Evolutionary conservation across 306 rosid genomes (phyloP).

Genomic region (Acacia confusa): DNA sequence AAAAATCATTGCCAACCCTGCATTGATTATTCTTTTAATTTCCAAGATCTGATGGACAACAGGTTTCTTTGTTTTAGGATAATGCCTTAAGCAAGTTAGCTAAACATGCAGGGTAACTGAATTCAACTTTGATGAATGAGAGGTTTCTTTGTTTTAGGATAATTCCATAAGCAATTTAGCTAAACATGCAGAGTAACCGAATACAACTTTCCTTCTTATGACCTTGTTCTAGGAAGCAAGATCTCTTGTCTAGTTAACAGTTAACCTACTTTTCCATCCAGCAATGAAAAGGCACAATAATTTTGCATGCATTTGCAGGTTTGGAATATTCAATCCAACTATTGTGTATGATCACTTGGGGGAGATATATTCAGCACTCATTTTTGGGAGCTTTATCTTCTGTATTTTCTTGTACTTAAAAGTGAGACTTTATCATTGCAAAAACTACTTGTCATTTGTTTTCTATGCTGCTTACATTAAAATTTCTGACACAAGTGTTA

Average conservation of each 20-base stretch:
- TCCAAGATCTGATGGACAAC: background rate
- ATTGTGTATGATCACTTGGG: constrained; percentile 91
- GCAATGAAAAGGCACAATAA: background rate
- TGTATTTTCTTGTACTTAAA: constrained; percentile 85
- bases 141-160: constrained; percentile 10
- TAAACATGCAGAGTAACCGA: background rate
- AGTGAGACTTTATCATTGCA: constrained; percentile 51
- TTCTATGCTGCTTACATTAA: constrained; percentile 11
- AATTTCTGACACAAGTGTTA: constrained; percentile 34
- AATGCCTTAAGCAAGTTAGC: constrained; percentile 2
- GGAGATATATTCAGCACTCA: constrained; percentile 87
- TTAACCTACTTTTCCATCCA: background rate
- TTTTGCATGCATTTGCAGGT: constrained; percentile 59
- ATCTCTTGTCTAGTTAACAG: background rate
- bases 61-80: constrained; percentile 5
- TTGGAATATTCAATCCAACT: constrained; percentile 85
- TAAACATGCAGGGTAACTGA: background rate
- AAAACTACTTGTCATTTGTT: background rate
- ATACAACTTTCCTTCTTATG: background rate
- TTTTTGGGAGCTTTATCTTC: constrained; percentile 85
- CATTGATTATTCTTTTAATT: constrained; percentile 6
- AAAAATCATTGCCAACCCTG: background rate
- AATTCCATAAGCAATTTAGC: background rate
- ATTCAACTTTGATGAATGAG: constrained; percentile 1
- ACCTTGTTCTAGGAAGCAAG: constrained; percentile 18